Evolutionary conservation across 805 yeast genomes (phyloP).

Genomic region (Starmerella apicola): DNA sequence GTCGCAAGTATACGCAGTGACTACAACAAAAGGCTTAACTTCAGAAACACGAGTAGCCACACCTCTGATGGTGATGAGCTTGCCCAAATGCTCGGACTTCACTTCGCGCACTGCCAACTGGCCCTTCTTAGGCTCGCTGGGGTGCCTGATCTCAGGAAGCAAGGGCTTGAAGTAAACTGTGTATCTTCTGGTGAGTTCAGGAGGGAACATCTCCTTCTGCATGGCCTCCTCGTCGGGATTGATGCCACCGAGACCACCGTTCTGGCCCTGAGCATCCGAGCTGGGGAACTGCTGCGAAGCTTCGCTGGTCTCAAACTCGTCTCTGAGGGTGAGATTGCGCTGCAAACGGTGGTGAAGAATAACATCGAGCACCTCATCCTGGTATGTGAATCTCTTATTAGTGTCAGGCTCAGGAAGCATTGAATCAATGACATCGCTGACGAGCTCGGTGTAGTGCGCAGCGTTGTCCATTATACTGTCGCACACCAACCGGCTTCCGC

Average conservation of each 20-base stretch:
- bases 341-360: constrained; percentile 80
- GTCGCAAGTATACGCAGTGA: constrained; percentile 94
- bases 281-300: constrained; percentile 24
- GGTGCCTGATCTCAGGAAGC: constrained; percentile 28
- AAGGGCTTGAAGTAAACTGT: constrained; percentile 76
- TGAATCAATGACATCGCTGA: constrained; percentile 62
- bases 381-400: constrained; percentile 60
- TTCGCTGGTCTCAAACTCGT: constrained; percentile 41
- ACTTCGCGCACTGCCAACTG: constrained; percentile 83
- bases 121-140: constrained; percentile 27
- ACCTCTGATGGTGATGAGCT: constrained; percentile 81
- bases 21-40: constrained; percentile 83
- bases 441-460: constrained; percentile 63
- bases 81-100: constrained; percentile 72
- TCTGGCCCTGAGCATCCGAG: constrained; percentile 15
- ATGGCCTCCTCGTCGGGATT: constrained; percentile 8
- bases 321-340: constrained; percentile 61
- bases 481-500: constrained; percentile 34
- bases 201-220: constrained; percentile 53
- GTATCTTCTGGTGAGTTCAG: constrained; percentile 78
- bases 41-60: constrained; percentile 92
- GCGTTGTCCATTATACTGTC: constrained; percentile 61
- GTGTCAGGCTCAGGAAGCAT: constrained; percentile 79
- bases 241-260: not conserved
- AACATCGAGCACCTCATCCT: constrained; percentile 86